These are phyloP conservation scores for Beta macrorhiza DNA, from an alignment of 179 eudicot genomes.

Conservation along the genomic window DNA sequence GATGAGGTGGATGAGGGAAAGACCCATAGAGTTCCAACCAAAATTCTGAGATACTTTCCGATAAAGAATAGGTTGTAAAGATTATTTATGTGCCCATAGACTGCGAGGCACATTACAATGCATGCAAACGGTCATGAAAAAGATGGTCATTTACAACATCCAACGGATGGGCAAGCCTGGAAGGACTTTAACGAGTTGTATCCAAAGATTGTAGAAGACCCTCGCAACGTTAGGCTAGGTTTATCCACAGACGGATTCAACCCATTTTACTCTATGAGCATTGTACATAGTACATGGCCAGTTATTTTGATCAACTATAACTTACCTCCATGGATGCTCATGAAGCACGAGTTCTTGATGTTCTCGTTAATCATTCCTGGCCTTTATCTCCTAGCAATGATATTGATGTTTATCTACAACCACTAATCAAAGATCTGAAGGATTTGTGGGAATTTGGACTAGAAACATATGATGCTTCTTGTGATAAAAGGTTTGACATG, in stretches of 20 bases:
- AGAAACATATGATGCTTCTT: constrained; percentile 7
- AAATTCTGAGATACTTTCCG: neutral
- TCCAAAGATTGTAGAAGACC: neutral
- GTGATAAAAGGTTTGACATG: neutral
- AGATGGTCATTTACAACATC: too few relatives aligned
- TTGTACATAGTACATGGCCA: neutral
- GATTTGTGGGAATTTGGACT: constrained; percentile 11
- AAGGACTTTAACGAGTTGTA: neutral
- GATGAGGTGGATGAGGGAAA: neutral
- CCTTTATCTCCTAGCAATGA: neutral
- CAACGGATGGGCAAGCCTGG: neutral
- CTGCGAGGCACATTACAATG: neutral
- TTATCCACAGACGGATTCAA: neutral
- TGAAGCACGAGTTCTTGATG: neutral
- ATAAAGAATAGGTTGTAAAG: neutral
- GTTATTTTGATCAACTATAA: neutral
- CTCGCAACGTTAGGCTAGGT: neutral
- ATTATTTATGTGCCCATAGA: neutral
- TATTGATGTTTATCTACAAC: neutral
- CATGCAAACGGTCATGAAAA: neutral
- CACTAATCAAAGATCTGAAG: constrained; percentile 6
- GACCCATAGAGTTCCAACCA: neutral
- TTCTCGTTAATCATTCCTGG: neutral
- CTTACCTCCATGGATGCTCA: neutral
- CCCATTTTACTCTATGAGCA: neutral